A percentile compares a stretch with the other conserved stretches of the same genome.
Conservation (phyloP, 495 filamentous ascomycete species). For the Delitschia confertaspora region DNA sequence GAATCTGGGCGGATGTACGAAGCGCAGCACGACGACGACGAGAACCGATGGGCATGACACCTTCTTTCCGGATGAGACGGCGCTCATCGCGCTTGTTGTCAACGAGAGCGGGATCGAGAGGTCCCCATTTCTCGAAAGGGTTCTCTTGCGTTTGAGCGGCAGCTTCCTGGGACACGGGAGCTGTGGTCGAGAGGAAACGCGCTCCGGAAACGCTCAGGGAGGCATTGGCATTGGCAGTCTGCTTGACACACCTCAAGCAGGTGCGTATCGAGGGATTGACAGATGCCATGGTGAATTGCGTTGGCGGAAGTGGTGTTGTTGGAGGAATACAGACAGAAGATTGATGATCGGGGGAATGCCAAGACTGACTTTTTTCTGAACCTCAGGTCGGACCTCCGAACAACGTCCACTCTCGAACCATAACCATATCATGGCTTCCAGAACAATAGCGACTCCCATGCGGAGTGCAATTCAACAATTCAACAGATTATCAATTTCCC, state of each 20-base stretch:
- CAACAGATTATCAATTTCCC: conserved; percentile 5
- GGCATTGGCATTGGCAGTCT: conserved; percentile 1
- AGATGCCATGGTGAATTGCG: conserved; percentile 12
- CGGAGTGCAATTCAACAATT: conserved; percentile 15
- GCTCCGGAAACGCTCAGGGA: conserved; percentile 9
- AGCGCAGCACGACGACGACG: conserved; percentile 63
- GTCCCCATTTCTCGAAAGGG: conserved; percentile 14
- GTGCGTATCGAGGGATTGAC: conserved; percentile 16
- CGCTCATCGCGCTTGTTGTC: conserved; percentile 26
- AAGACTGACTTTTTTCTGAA: conserved; percentile 13
- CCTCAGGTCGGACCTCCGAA: conserved; percentile 13
- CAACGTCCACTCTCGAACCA: not conserved
- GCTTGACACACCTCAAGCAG: conserved; percentile 22
- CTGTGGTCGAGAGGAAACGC: conserved; percentile 19
- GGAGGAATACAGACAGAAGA: not conserved
- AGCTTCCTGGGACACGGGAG: not conserved
- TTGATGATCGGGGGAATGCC: conserved; percentile 4
- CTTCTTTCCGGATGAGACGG: conserved; percentile 23
- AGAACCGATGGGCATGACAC: conserved; percentile 38
- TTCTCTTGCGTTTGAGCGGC: conserved; percentile 1
- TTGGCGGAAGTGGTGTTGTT: not conserved
- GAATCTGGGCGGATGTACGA: conserved; percentile 44
- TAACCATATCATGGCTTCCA: conserved; percentile 18
- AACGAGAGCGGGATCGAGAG: conserved; percentile 29
- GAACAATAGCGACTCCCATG: conserved; percentile 8